phyloP scores from a whole-genome alignment of 225 moss, liverwort and hornwort species.

The Climacium dendroides region DNA sequence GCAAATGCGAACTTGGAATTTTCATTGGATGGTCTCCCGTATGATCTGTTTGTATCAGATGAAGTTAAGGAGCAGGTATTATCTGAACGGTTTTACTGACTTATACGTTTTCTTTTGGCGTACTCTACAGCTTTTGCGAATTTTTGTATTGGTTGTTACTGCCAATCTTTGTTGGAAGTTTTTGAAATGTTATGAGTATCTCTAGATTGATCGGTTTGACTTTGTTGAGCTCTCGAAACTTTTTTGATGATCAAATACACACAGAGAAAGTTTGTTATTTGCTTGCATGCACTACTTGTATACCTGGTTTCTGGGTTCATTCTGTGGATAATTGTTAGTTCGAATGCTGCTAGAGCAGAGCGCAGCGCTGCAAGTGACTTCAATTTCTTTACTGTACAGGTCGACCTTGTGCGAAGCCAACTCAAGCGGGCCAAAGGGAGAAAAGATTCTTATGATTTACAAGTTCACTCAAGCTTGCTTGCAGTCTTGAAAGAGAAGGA shows the following conservation, averaged over 20 bases:
- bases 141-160: background rate
- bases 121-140: background rate
- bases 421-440: background rate
- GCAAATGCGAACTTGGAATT: background rate
- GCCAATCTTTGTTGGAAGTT: background rate
- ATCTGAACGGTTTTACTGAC: background rate
- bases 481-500: background rate
- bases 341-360: background rate
- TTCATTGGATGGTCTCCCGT: background rate
- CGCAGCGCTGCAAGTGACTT: background rate
- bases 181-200: background rate
- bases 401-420: background rate
- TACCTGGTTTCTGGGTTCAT: background rate
- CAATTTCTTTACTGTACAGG: background rate
- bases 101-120: background rate
- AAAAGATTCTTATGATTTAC: background rate
- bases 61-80: background rate
- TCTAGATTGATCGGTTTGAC: background rate
- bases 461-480: background rate
- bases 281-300: background rate
- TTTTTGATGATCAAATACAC: background rate
- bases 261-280: background rate
- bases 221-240: background rate
- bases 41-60: background rate
- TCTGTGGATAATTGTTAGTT: background rate